Evolutionary conservation across 2,329 filamentous ascomycete species (phyloP).

Genomic region (Aureobasidium sp.): DNA sequence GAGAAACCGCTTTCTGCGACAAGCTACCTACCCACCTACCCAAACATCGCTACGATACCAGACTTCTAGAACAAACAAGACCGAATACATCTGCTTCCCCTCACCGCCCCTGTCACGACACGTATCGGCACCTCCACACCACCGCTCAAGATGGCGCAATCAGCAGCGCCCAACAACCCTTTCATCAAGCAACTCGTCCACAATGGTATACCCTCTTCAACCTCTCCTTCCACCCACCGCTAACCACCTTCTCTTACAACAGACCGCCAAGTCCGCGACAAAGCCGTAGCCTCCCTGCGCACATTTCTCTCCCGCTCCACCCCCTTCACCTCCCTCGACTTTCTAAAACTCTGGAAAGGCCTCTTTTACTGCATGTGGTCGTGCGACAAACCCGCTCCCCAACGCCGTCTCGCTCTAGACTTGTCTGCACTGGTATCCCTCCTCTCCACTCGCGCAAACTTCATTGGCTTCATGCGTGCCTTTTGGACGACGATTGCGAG

Average conservation of each 20-base stretch:
- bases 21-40: not conserved
- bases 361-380: constrained; percentile 88
- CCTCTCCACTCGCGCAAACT: constrained; percentile 40
- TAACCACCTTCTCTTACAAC: constrained; percentile 51
- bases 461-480: constrained; percentile 39
- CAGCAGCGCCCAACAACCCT: constrained; percentile 44
- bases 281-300: constrained; percentile 64
- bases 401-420: constrained; percentile 73
- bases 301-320: constrained; percentile 63
- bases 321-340: constrained; percentile 60
- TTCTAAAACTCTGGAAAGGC: constrained; percentile 89
- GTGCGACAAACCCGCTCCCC: constrained; percentile 80
- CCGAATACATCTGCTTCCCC: not conserved
- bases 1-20: not conserved
- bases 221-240: constrained; percentile 37
- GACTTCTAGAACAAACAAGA: not conserved
- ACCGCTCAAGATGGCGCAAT: constrained; percentile 10
- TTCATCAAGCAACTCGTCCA: constrained; percentile 81
- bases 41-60: not conserved
- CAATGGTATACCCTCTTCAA: constrained; percentile 60
- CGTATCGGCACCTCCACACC: not conserved
- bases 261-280: constrained; percentile 20
- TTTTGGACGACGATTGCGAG: constrained; percentile 48
- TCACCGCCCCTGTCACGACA: not conserved
- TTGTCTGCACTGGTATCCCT: constrained; percentile 63